phyloP scores from a whole-genome alignment of 2,329 filamentous ascomycete species.

The Bipolaris oryzae region DNA sequence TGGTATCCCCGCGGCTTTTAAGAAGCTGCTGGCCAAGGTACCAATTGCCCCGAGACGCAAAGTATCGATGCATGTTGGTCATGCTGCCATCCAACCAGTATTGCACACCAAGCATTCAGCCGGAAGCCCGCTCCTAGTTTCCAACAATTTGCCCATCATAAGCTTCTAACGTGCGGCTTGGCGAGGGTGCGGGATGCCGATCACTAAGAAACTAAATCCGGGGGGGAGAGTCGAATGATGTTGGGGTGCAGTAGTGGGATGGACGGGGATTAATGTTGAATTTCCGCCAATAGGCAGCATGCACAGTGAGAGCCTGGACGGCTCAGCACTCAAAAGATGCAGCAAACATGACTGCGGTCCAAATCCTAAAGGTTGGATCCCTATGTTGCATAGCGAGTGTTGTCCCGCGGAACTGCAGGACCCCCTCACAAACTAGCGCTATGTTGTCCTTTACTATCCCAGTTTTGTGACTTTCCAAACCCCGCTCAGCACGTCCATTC shows the following conservation, averaged over 20 bases:
- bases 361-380: neutral
- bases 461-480: slow-evolving; percentile 44
- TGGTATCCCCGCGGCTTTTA: neutral
- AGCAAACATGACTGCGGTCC: slow-evolving; percentile 7
- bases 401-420: neutral
- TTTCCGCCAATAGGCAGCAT: slow-evolving; percentile 32
- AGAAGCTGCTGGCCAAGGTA: slow-evolving; percentile 5
- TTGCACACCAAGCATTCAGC: slow-evolving; percentile 18
- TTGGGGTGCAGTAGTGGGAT: slow-evolving; percentile 29
- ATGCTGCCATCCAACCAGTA: slow-evolving; percentile 11
- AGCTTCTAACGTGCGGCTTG: slow-evolving; percentile 7
- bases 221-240: slow-evolving; percentile 18
- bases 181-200: slow-evolving; percentile 15
- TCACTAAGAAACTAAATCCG: slow-evolving; percentile 18
- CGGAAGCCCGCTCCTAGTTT: slow-evolving; percentile 34
- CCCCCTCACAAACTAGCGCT: slow-evolving; percentile 4
- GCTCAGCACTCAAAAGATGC: slow-evolving; percentile 3
- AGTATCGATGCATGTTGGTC: slow-evolving; percentile 18
- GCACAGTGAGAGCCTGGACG: neutral
- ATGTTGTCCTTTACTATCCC: slow-evolving; percentile 25
- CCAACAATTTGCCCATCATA: slow-evolving; percentile 16
- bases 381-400: neutral
- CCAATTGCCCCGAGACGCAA: slow-evolving; percentile 18
- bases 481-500: slow-evolving; percentile 38
- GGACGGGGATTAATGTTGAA: slow-evolving; percentile 21